phyloP scores from a whole-genome alignment of 331 rosid species.

The Dryas integrifolia region DNA sequence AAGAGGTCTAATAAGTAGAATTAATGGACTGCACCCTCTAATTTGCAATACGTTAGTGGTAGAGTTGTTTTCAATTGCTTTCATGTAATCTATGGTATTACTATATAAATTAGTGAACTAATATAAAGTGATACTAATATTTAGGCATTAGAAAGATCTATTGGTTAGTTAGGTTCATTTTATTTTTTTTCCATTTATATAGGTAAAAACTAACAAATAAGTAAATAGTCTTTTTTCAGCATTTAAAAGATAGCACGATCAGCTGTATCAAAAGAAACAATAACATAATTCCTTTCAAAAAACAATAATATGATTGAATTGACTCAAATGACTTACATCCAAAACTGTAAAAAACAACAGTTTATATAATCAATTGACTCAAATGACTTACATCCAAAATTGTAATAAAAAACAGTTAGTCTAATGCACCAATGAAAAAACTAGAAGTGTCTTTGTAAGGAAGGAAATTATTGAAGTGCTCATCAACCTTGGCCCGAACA shows the following conservation, averaged over 20 bases:
- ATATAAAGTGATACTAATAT: no score
- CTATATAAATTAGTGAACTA: neutral
- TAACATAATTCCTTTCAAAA: neutral
- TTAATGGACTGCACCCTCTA: neutral
- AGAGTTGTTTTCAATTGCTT: neutral
- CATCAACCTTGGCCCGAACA: constrained; percentile 23
- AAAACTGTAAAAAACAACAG: neutral
- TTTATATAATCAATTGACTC: neutral
- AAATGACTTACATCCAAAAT: neutral
- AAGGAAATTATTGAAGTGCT: neutral
- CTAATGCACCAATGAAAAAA: constrained; percentile 14
- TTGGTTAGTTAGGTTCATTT: no score
- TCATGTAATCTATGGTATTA: neutral
- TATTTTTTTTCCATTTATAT: no score
- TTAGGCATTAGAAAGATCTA: no score
- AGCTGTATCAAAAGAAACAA: neutral
- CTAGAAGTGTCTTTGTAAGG: constrained; percentile 1
- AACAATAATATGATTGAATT: neutral
- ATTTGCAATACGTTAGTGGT: neutral
- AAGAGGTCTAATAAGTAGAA: constrained; percentile 2
- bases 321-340: neutral
- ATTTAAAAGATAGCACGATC: no score
- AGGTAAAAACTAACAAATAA: no score
- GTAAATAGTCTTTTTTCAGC: no score
- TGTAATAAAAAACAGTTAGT: neutral